These are phyloP conservation scores for Gyrodon lividus DNA, from an alignment of 768 basidiomycete genomes.

Conservation along the genomic window DNA sequence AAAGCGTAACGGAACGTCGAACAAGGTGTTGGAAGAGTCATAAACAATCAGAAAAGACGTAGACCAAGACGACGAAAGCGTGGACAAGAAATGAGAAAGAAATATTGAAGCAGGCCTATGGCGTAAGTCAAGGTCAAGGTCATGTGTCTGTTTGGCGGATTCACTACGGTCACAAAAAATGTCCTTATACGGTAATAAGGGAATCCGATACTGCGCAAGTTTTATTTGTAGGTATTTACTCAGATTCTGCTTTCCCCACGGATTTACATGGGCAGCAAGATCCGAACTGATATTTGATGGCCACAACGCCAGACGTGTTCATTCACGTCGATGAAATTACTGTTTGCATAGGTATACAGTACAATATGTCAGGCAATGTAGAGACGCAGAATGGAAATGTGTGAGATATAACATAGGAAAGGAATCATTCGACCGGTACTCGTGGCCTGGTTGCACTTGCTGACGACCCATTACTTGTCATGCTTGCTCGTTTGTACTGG, in stretches of 20 bases:
- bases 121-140: no score
- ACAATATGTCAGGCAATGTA: constrained; percentile 27
- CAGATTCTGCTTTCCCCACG: no score
- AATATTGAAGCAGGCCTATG: not conserved
- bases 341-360: constrained; percentile 25
- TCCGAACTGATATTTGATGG: no score
- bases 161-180: no score
- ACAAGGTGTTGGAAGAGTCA: constrained; percentile 10
- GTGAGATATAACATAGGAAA: constrained; percentile 17
- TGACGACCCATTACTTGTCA: constrained; percentile 44
- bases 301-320: no score
- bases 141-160: no score
- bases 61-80: not conserved
- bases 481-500: constrained; percentile 72
- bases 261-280: no score
- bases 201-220: no score
- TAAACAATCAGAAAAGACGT: constrained; percentile 6
- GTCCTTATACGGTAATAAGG: no score
- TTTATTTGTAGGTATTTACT: no score
- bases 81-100: not conserved
- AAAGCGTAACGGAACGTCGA: constrained; percentile 3
- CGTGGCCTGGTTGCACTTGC: constrained; percentile 16
- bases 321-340: constrained; percentile 2
- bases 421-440: constrained; percentile 19
- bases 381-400: constrained; percentile 12